phyloP scores from a whole-genome alignment of 2,329 filamentous ascomycete genomes.

The Cordyceps militaris region DNA sequence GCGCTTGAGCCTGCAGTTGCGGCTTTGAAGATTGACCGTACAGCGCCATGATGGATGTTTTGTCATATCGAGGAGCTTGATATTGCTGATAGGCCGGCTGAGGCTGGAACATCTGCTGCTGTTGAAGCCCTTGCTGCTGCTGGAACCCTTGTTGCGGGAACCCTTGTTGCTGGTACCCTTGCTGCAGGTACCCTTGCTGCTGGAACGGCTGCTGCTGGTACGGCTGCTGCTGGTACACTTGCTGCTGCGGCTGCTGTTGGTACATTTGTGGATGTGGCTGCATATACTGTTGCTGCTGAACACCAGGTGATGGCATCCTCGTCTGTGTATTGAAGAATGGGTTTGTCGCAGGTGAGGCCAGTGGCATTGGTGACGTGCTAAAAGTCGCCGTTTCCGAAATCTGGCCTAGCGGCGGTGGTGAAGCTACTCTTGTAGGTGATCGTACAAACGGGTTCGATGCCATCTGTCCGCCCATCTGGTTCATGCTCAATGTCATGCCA shows the following conservation, averaged over 20 bases:
- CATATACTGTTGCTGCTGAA: constrained; percentile 22
- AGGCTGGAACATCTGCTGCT: constrained; percentile 15
- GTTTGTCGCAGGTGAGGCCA: constrained; percentile 26
- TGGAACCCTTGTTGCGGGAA: constrained; percentile 23
- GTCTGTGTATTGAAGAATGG: constrained; percentile 34
- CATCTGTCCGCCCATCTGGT: constrained; percentile 25
- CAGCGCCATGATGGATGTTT: constrained; percentile 67
- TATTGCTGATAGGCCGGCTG: constrained; percentile 28
- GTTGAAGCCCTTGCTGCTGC: constrained; percentile 13
- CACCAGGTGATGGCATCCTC: constrained; percentile 17
- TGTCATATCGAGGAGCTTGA: constrained; percentile 52
- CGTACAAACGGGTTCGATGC: constrained; percentile 43
- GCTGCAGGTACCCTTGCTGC: constrained; percentile 14
- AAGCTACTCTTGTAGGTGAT: constrained; percentile 44
- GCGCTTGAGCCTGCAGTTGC: constrained; percentile 22
- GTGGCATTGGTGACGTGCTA: constrained; percentile 24
- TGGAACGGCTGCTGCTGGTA: constrained; percentile 16
- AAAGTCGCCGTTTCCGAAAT: constrained; percentile 45
- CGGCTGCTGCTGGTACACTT: constrained; percentile 19
- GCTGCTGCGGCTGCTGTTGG: constrained; percentile 22
- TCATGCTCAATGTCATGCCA: constrained; percentile 33
- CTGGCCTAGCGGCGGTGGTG: constrained; percentile 39
- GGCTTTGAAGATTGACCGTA: constrained; percentile 54
- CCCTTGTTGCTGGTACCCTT: constrained; percentile 19
- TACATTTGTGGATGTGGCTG: constrained; percentile 25